Evolutionary conservation across 2,329 filamentous ascomycete species (phyloP).

Genomic region (Tolypocladium inflatum): DNA sequence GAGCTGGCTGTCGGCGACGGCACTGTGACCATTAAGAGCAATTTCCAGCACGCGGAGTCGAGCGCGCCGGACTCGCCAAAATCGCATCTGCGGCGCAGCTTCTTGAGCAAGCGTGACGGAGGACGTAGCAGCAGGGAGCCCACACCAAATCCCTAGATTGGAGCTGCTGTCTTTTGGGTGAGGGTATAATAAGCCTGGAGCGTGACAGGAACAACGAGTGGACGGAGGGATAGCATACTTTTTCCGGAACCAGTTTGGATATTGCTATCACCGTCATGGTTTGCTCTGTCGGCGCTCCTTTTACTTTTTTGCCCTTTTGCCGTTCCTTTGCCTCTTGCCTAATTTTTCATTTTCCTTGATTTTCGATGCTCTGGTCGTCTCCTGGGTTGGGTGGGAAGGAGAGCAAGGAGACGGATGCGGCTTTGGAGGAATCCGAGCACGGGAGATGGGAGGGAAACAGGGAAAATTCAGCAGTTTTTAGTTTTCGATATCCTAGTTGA

Average conservation of each 20-base stretch:
- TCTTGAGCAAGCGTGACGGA: slow-evolving; percentile 43
- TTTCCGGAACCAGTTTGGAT: background rate
- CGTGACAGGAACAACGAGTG: background rate
- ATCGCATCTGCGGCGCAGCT: slow-evolving; percentile 39
- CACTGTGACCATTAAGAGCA: slow-evolving; percentile 62
- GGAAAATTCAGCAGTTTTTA: background rate
- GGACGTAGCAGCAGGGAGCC: slow-evolving; percentile 32
- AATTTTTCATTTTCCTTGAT: background rate
- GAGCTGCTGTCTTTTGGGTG: slow-evolving; percentile 6
- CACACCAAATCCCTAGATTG: slow-evolving; percentile 24
- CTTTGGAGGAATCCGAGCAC: background rate
- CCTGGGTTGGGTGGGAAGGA: background rate
- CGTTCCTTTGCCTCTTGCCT: background rate
- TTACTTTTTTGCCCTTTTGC: background rate
- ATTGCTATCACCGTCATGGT: background rate
- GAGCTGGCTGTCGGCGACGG: slow-evolving; percentile 65
- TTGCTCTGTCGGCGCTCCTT: background rate
- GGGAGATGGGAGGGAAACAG: background rate
- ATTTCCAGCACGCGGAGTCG: slow-evolving; percentile 49
- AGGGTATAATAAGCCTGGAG: background rate
- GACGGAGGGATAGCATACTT: background rate
- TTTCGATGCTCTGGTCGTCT: background rate
- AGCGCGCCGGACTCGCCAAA: slow-evolving; percentile 36
- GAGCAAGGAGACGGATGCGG: background rate
- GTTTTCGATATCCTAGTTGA: slow-evolving; percentile 1